Conservation (phyloP, 257 asterid species). For the Datura wrightii region DNA sequence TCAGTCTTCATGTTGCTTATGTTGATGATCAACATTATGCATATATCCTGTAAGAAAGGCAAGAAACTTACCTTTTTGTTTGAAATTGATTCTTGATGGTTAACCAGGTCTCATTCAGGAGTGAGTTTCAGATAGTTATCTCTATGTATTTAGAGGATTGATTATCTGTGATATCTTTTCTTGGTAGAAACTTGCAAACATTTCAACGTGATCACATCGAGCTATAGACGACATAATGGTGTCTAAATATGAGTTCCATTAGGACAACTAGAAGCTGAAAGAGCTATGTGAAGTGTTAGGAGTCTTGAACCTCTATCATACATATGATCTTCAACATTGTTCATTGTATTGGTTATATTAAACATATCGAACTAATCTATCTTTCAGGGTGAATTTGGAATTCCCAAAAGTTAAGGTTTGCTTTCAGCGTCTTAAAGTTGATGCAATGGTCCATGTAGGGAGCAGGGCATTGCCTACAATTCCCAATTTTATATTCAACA, state of each 20-base stretch:
- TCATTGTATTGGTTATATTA: background rate
- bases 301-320: background rate
- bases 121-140: constrained; percentile 3
- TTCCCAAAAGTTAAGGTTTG: constrained; percentile 75
- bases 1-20: background rate
- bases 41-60: background rate
- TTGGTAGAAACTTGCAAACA: background rate
- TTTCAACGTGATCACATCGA: background rate
- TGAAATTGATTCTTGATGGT: constrained; percentile 5
- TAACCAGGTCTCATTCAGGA: background rate
- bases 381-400: constrained; percentile 61
- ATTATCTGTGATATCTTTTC: background rate
- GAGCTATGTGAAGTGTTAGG: background rate
- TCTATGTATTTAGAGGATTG: background rate
- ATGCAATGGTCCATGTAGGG: constrained; percentile 70
- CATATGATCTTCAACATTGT: background rate
- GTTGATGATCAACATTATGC: background rate
- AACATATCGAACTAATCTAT: background rate
- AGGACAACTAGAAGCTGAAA: background rate
- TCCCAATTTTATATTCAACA: constrained; percentile 71
- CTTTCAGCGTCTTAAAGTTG: constrained; percentile 66
- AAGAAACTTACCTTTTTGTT: background rate
- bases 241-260: background rate
- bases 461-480: constrained; percentile 79
- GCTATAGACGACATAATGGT: background rate